Base-by-base conservation (phyloP, 352 stramenopile genomes). In the Pythium sukuiense region DNA sequence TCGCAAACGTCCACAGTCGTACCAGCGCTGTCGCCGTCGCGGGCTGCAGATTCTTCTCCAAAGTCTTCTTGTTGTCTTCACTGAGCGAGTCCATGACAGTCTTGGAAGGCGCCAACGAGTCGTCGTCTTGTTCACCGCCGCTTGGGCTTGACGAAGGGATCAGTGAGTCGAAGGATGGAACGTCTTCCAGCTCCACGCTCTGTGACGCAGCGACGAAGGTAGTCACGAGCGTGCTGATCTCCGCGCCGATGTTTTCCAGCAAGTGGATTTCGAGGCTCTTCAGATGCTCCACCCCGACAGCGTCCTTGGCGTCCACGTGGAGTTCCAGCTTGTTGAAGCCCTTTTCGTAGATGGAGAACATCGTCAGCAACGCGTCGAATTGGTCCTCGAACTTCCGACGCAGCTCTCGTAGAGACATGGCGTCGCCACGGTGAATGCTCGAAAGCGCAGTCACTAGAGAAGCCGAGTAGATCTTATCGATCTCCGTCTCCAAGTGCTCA, bases 301-400 rank as follows among this genome's bases (percentile, higher is more conserved):
- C 52, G 57, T 85, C 71, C 57, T 87, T 83, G 39, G 67, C 73
- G 26, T 93, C 75, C 18, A 89, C 82, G 33, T 80, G 71, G 29
- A 82, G 73, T 55, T 72, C 73, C 6, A 95, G 70, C 64, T 95
- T 95, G 70, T 82, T 80, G 46, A 83, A 79, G 0, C 80, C 83
- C 56, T 92, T 92, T 50, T 92, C 81, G 16, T 83, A 71, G 33
- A 89, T 50, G 16, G 78, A 20, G 18, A 95, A 61, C 37, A 74
- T 74, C 29, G 73, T 61, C 12, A 84, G 67, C 8, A 78, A 66
- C 32, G 90, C 81, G 70, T 95, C 83, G 37, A 95, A 92, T 2
- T 67, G 72, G 52, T 92, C 83, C 63, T 95, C 87, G 45, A 95
- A 95, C 43, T 70, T 77, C 68, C 85, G 87, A 18, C 79, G 77